These are phyloP conservation scores for Rhododendron ovatum DNA, from an alignment of 148 eudicot species.

Conservation along the genomic window DNA sequence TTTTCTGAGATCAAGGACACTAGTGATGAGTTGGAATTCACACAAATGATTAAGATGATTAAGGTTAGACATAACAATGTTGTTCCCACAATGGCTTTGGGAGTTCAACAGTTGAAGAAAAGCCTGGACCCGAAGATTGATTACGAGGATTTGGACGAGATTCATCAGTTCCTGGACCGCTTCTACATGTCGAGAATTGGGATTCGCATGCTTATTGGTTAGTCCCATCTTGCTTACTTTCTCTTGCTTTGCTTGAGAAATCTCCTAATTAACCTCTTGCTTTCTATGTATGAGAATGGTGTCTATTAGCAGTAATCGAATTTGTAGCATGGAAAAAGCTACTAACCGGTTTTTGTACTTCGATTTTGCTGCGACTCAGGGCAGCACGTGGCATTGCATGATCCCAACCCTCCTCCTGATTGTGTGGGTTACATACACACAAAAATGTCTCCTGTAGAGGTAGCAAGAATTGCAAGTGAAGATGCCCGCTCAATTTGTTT, in stretches of 20 bases:
- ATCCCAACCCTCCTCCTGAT: slow-evolving; percentile 71
- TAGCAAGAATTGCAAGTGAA: slow-evolving; percentile 79
- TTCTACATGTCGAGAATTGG: slow-evolving; percentile 97
- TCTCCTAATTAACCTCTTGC: not conserved
- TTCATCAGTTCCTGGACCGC: slow-evolving; percentile 92
- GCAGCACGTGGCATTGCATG: slow-evolving; percentile 93
- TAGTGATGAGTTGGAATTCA: slow-evolving; percentile 73
- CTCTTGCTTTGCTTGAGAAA: not conserved
- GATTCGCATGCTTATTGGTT: slow-evolving; percentile 96
- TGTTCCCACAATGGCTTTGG: slow-evolving; percentile 95
- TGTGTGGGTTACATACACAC: slow-evolving; percentile 82
- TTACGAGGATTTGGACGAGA: slow-evolving; percentile 62
- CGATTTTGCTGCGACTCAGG: slow-evolving; percentile 42
- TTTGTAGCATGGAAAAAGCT: slow-evolving; percentile 2
- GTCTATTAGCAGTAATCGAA: not conserved
- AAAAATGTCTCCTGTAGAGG: slow-evolving; percentile 90
- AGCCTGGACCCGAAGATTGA: slow-evolving; percentile 53
- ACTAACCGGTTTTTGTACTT: slow-evolving; percentile 14
- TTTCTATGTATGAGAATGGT: not conserved
- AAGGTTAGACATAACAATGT: slow-evolving; percentile 97
- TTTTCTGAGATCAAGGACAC: slow-evolving; percentile 66
- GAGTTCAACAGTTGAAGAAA: slow-evolving; percentile 88
- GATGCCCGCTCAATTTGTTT: slow-evolving; percentile 86
- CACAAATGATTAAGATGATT: slow-evolving; percentile 80
- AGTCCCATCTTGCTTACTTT: slow-evolving; percentile 20